Evolutionary conservation across 768 basidiomycete genomes (phyloP).

Genomic region (Rhizopogon rudus): DNA sequence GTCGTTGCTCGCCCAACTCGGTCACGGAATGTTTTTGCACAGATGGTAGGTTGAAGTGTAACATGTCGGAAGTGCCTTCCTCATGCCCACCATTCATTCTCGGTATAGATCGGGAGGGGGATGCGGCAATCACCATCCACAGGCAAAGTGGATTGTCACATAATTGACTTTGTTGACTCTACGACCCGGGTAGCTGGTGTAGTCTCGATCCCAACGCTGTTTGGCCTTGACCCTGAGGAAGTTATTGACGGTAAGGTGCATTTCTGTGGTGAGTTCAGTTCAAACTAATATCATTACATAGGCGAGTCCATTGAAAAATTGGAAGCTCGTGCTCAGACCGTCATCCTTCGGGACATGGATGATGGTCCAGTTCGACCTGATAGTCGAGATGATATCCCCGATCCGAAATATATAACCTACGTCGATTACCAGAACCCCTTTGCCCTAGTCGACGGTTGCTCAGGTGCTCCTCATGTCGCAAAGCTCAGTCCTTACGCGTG

Average conservation of each 20-base stretch:
- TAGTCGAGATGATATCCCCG: slow-evolving; percentile 35
- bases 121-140: slow-evolving; percentile 81
- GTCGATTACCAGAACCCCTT: slow-evolving; percentile 76
- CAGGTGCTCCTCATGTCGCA: slow-evolving; percentile 50
- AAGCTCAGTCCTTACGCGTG: slow-evolving; percentile 60
- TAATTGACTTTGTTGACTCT: slow-evolving; percentile 90
- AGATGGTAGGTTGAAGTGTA: slow-evolving; percentile 61
- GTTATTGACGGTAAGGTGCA: slow-evolving; percentile 48
- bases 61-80: background rate
- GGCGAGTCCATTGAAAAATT: slow-evolving; percentile 50
- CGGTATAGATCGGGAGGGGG: slow-evolving; percentile 80
- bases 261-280: background rate
- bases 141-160: slow-evolving; percentile 77
- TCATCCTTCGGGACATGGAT: slow-evolving; percentile 1
- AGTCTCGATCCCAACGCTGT: slow-evolving; percentile 74
- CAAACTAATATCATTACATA: slow-evolving; percentile 16
- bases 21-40: slow-evolving; percentile 84
- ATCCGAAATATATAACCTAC: slow-evolving; percentile 64
- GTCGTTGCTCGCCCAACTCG: slow-evolving; percentile 84
- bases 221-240: slow-evolving; percentile 76
- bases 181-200: slow-evolving; percentile 63
- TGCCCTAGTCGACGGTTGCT: slow-evolving; percentile 42
- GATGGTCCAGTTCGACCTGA: slow-evolving; percentile 10
- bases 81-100: background rate
- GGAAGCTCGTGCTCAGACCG: slow-evolving; percentile 33